A percentile compares a stretch with the other conserved stretches of the same genome.
These are phyloP conservation scores for Astraeus odoratus DNA, from an alignment of 768 basidiomycete species.

Conservation along the genomic window DNA sequence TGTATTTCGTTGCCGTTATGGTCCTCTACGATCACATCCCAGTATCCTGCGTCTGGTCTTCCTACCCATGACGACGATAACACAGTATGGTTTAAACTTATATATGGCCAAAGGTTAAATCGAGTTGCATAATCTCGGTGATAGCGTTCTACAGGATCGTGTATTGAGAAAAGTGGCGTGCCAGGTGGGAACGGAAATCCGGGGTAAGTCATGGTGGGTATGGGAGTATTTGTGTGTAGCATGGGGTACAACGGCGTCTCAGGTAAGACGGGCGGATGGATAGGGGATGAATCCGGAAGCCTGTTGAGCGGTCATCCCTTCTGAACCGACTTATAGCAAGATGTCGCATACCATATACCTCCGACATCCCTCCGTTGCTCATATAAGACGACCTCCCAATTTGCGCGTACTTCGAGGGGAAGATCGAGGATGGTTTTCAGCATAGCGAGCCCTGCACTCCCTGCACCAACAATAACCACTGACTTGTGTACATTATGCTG, in stretches of 20 bases:
- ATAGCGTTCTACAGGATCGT: slow-evolving; percentile 40
- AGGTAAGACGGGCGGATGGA: too few relatives aligned
- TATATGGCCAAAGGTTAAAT: slow-evolving; percentile 33
- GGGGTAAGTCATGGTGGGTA: slow-evolving; percentile 53
- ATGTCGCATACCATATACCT: slow-evolving; percentile 45
- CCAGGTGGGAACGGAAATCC: slow-evolving; percentile 43
- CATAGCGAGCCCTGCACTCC: slow-evolving; percentile 48
- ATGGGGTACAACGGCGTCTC: too few relatives aligned
- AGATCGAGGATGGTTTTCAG: slow-evolving; percentile 46
- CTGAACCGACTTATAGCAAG: too few relatives aligned
- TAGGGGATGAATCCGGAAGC: too few relatives aligned
- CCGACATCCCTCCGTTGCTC: slow-evolving; percentile 48
- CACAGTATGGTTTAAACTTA: slow-evolving; percentile 39
- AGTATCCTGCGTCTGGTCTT: too few relatives aligned
- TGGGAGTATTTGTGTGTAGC: slow-evolving; percentile 48
- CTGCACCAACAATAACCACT: too few relatives aligned
- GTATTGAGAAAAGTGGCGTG: slow-evolving; percentile 45
- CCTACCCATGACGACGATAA: slow-evolving; percentile 39
- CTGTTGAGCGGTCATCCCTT: too few relatives aligned
- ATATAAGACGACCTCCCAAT: slow-evolving; percentile 45
- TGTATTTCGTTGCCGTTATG: too few relatives aligned
- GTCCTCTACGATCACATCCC: too few relatives aligned
- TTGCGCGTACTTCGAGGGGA: slow-evolving; percentile 28
- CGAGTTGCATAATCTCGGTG: slow-evolving; percentile 37
- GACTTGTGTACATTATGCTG: slow-evolving; percentile 33